phyloP scores from a whole-genome alignment of 257 asterid species.

The Eucommia ulmoides region DNA sequence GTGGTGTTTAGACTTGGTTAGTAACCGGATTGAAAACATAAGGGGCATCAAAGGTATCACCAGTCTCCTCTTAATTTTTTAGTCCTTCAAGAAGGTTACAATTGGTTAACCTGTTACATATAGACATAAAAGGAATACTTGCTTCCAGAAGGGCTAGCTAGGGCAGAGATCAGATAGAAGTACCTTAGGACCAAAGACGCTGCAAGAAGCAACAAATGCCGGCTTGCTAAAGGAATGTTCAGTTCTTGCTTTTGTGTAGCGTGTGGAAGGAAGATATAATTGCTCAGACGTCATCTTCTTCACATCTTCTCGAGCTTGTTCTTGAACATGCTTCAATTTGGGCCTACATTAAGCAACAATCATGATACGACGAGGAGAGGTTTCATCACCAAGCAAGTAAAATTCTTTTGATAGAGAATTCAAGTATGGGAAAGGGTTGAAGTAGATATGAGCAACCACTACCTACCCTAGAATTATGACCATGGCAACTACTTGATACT shows the following conservation, averaged over 20 bases:
- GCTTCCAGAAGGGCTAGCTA: too few species aligned
- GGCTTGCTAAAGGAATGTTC: conserved; percentile 29
- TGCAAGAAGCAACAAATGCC: conserved; percentile 65
- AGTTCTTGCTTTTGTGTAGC: conserved; percentile 6
- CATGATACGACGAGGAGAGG: neutral
- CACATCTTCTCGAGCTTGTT: conserved; percentile 69
- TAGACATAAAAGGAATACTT: too few species aligned
- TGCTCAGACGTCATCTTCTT: conserved; percentile 74
- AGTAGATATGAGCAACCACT: conserved; percentile 3
- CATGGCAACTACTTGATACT: conserved; percentile 78
- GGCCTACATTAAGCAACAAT: conserved; percentile 37
- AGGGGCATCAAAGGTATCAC: too few species aligned
- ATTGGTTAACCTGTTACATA: too few species aligned
- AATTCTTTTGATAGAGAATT: neutral
- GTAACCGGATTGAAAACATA: too few species aligned
- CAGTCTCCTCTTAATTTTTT: too few species aligned
- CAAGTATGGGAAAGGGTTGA: neutral
- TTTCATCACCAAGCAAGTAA: too few species aligned
- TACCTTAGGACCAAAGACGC: conserved; percentile 84
- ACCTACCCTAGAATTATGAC: conserved; percentile 73
- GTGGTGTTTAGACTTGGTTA: too few species aligned
- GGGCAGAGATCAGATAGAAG: conserved; percentile 9
- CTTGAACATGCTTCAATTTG: conserved; percentile 54
- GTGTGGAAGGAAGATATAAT: conserved; percentile 39
- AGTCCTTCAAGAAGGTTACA: too few species aligned